These are phyloP conservation scores for Monosporozyma aerobia DNA, from an alignment of 805 yeast genomes.

Conservation along the genomic window DNA sequence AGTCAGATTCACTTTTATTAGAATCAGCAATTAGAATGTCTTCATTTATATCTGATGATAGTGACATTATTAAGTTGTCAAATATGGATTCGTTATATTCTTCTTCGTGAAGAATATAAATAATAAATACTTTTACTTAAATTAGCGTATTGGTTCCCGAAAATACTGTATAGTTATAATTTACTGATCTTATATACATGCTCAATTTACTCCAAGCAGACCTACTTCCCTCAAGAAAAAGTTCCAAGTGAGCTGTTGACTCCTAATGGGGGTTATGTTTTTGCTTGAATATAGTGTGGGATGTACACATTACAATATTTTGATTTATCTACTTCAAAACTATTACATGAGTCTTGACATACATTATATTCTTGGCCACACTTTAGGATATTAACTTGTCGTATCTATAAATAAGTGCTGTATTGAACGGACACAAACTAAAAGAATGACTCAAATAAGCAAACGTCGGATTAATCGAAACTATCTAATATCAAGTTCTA, in stretches of 20 bases:
- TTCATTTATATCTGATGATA: too few relatives aligned
- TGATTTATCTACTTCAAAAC: background rate
- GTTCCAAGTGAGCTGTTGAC: background rate
- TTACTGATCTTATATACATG: background rate
- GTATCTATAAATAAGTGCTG: background rate
- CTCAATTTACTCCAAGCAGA: background rate
- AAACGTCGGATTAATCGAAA: background rate
- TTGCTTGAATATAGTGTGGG: background rate
- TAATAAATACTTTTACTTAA: too few relatives aligned
- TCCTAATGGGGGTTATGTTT: background rate
- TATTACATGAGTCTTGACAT: background rate
- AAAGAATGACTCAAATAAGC: background rate
- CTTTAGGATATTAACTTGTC: background rate
- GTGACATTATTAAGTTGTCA: too few relatives aligned
- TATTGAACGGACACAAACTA: background rate
- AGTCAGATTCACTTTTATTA: too few relatives aligned
- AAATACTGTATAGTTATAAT: background rate
- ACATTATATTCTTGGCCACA: background rate
- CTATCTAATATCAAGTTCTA: background rate
- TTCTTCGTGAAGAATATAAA: too few relatives aligned
- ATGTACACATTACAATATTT: background rate
- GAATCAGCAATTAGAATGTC: too few relatives aligned
- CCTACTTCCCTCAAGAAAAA: background rate
- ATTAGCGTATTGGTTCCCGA: background rate
- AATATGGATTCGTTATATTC: too few relatives aligned